These are phyloP conservation scores for Solanum chilense DNA, from an alignment of 257 asterid species.

Conservation along the genomic window DNA sequence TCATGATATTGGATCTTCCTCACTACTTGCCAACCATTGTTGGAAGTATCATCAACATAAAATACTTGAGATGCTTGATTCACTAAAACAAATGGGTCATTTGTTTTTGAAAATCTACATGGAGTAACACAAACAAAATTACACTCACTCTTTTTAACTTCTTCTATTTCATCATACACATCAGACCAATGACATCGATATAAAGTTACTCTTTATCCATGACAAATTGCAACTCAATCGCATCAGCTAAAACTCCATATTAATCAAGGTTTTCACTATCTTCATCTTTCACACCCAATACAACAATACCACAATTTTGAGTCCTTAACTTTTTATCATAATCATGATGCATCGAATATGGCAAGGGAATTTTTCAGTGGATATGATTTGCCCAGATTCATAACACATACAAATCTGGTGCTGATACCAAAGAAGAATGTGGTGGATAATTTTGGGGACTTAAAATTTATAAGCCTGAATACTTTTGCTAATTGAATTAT, in stretches of 20 bases:
- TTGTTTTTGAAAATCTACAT: too few species aligned
- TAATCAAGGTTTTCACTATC: not conserved
- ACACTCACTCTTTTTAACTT: not conserved
- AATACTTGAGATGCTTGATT: not conserved
- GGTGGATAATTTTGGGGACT: too few species aligned
- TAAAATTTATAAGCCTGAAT: too few species aligned
- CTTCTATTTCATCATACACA: not conserved
- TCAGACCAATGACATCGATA: not conserved
- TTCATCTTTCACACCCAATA: not conserved
- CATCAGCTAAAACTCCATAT: not conserved
- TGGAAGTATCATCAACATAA: not conserved
- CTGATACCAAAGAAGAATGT: too few species aligned
- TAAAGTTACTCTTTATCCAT: not conserved
- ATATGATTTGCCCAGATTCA: too few species aligned
- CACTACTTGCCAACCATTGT: not conserved
- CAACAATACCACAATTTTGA: not conserved
- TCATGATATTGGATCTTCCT: too few species aligned
- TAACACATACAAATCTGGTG: too few species aligned
- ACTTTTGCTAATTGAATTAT: too few species aligned
- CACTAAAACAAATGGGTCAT: not conserved
- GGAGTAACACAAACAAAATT: not conserved
- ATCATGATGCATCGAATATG: too few species aligned
- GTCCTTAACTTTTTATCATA: not conserved
- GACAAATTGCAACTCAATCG: not conserved
- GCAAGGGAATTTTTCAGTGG: too few species aligned